Conservation (phyloP, 441 rosid genomes). For the Populus hybrid region DNA sequence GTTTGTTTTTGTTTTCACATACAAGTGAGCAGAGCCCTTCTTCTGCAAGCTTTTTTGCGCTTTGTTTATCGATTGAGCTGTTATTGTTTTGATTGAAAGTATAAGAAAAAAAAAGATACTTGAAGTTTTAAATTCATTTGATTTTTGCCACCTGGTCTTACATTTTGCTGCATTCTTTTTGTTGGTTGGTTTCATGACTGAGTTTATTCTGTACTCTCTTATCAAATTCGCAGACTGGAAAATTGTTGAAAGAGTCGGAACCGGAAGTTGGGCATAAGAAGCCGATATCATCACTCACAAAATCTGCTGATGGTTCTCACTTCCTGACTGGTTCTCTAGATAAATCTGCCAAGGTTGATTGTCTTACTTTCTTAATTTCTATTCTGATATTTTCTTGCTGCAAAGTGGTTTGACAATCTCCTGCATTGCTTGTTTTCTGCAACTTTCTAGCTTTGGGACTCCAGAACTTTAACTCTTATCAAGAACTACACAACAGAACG, state of each 20-base stretch:
- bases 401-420: neutral
- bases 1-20: neutral
- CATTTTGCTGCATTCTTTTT: no score
- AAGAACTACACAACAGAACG: conserved; percentile 75
- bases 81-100: neutral
- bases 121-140: neutral
- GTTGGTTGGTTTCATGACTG: neutral
- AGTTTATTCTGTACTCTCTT: conserved; percentile 5
- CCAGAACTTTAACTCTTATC: conserved; percentile 63
- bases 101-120: neutral
- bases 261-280: conserved; percentile 76
- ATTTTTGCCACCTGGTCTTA: neutral
- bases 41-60: neutral
- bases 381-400: neutral
- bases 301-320: conserved; percentile 76
- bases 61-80: no score
- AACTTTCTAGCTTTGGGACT: conserved; percentile 71
- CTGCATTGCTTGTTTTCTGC: conserved; percentile 17
- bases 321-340: conserved; percentile 83
- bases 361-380: neutral
- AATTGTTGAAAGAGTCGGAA: conserved; percentile 61
- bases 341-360: conserved; percentile 85
- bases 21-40: neutral
- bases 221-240: conserved; percentile 61
- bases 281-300: conserved; percentile 68